A percentile compares a stretch with the other conserved stretches of the same genome.
Evolutionary conservation across 352 stramenopile genomes (phyloP).

Genomic region (Pythium brachiatum): DNA sequence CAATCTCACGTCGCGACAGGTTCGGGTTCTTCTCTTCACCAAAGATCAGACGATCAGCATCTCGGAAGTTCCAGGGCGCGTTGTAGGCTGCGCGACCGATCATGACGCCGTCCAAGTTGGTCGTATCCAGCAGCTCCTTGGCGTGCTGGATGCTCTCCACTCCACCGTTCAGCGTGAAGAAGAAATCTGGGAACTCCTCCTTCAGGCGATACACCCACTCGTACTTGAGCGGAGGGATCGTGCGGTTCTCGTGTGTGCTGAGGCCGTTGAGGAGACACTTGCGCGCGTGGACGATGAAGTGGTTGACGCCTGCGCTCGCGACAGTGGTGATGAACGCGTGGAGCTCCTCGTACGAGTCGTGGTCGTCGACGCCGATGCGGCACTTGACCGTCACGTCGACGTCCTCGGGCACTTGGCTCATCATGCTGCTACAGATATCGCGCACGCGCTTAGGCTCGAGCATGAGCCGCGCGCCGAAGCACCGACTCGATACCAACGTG

Average conservation of each 20-base stretch:
- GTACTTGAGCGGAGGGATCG: constrained; percentile 96
- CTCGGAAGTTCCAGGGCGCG: constrained; percentile 84
- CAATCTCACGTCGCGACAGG: constrained; percentile 82
- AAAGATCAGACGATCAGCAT: constrained; percentile 86
- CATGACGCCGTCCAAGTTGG: constrained; percentile 87
- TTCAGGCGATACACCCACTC: constrained; percentile 93
- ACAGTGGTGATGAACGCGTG: constrained; percentile 93
- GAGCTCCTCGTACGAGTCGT: constrained; percentile 92
- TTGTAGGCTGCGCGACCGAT: constrained; percentile 89
- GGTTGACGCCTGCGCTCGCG: constrained; percentile 82
- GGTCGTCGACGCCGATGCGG: constrained; percentile 95
- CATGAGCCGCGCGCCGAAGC: constrained; percentile 98
- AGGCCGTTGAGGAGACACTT: constrained; percentile 97
- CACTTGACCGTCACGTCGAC: constrained; percentile 97
- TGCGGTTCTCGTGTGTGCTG: constrained; percentile 97
- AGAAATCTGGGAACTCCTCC: constrained; percentile 94
- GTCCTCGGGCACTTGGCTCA: constrained; percentile 33
- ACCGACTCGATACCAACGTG: constrained; percentile 68
- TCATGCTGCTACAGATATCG: constrained; percentile 90
- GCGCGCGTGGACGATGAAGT: constrained; percentile 98
- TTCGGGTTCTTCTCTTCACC: constrained; percentile 66
- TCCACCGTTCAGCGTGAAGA: constrained; percentile 98
- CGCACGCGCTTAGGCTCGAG: constrained; percentile 93
- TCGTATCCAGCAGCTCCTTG: constrained; percentile 80
- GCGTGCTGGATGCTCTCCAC: constrained; percentile 92